Conservation (phyloP, 352 stramenopile genomes). For the Phytophthora hibernalis region DNA sequence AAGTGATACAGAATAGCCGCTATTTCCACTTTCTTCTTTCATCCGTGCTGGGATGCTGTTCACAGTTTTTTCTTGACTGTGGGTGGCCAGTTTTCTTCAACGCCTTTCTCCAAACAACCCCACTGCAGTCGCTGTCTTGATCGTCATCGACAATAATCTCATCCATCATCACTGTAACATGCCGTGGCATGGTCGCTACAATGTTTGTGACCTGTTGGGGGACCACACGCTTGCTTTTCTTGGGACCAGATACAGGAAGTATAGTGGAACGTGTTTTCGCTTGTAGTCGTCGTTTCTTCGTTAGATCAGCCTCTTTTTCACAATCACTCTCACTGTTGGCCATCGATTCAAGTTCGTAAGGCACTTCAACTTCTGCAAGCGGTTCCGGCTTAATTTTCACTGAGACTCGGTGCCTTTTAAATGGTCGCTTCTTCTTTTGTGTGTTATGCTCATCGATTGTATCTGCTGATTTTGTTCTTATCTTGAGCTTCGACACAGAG, state of each 20-base stretch:
- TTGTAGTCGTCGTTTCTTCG: conserved; percentile 14
- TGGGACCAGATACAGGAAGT: not conserved
- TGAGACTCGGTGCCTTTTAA: not conserved
- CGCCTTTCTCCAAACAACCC: not conserved
- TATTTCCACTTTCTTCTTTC: conserved; percentile 5
- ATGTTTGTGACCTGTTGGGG: conserved; percentile 9
- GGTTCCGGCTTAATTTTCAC: conserved; percentile 28
- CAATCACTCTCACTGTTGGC: conserved; percentile 9
- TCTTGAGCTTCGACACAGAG: conserved; percentile 9
- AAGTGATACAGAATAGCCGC: not conserved
- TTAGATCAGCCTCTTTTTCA: not conserved
- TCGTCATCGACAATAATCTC: conserved; percentile 38
- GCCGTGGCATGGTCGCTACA: conserved; percentile 14
- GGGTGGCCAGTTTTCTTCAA: not conserved
- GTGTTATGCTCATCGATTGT: not conserved
- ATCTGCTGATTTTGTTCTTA: conserved; percentile 11
- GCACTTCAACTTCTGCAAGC: conserved; percentile 12
- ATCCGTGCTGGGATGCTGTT: not conserved
- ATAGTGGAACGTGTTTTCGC: not conserved
- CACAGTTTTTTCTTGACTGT: conserved; percentile 2
- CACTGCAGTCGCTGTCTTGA: conserved; percentile 14
- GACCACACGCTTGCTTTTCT: not conserved
- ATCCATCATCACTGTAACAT: conserved; percentile 30
- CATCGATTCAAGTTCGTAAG: conserved; percentile 9
- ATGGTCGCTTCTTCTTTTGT: conserved; percentile 22